Evolutionary conservation across 2,329 filamentous ascomycete species (phyloP).

Genomic region (Chrysoporthe deuterocubensis): DNA sequence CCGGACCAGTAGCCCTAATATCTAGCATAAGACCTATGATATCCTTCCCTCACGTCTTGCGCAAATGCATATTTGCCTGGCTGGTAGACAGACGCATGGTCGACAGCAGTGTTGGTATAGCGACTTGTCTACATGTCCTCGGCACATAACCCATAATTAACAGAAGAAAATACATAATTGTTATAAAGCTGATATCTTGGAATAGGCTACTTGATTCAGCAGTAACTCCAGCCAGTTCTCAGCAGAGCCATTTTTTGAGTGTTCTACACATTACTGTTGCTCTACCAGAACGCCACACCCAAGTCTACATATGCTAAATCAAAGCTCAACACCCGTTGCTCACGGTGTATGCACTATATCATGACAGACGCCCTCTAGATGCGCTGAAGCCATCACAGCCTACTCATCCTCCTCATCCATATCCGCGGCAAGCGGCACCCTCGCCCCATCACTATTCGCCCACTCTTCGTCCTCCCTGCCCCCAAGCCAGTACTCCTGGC

Average conservation of each 20-base stretch:
- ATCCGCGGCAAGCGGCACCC: conserved; percentile 30
- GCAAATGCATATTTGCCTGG: too few relatives aligned
- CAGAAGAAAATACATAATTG: background rate
- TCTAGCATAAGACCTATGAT: too few relatives aligned
- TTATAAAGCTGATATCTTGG: background rate
- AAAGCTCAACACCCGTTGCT: background rate
- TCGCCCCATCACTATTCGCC: conserved; percentile 59
- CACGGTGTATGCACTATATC: background rate
- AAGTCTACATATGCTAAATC: background rate
- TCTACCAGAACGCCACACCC: background rate
- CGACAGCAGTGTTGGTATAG: too few relatives aligned
- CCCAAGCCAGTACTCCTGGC: conserved; percentile 78
- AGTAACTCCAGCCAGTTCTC: background rate
- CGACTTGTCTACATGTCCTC: too few relatives aligned
- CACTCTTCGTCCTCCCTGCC: conserved; percentile 67
- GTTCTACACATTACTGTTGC: background rate
- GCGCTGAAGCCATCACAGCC: conserved; percentile 19
- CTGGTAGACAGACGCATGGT: too few relatives aligned
- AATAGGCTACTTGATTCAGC: too few relatives aligned
- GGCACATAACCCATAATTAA: background rate
- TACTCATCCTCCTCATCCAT: conserved; percentile 12
- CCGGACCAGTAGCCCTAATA: too few relatives aligned
- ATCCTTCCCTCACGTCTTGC: too few relatives aligned
- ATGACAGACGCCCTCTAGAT: background rate
- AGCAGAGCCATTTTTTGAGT: background rate